Evolutionary conservation across 139 green algal genomes (phyloP), one percentile per base, ranked within the genome.

Genomic region (Chlamydomonas applanata): DNA sequence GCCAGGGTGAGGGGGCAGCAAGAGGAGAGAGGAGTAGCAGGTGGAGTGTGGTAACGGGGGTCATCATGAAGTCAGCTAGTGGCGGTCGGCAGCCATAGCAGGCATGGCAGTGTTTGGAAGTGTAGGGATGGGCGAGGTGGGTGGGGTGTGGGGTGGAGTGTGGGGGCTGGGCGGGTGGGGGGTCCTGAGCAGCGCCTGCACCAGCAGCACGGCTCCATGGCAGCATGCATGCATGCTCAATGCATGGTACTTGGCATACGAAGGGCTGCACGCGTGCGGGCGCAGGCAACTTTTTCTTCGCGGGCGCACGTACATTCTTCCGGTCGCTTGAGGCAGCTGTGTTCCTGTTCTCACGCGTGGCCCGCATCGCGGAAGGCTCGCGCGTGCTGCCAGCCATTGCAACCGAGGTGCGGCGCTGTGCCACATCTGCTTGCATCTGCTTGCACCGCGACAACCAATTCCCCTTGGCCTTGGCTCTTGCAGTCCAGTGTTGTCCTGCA

Each of bases 271-370:
- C 29, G 30, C 13, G 30, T 71, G 35, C 35, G 11, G 19, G 7
- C 30, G 45, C 87, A 93, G 93, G 95, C 62, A 99, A 99, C 91
- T 99, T 99, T 75, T 99, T 99, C 87, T 99, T 99, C 83, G 95
- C 96, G 30, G 96, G 96, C 20, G 93, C 96, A 3, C 90, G 96
- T 66, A 93, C 88, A 9, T 99, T 98, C 83, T 98, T 99, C 87
- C 83, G 90, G 20, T 98, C 94, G 2, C 80, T 99, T 74, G 96
- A 99, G 69, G 94, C 94, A 1, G 96, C 96, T 40, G 96, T 99
- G 59, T 99, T 99, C 84, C 84, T 98, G 32, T 99, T 98, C 74
- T 90, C 79, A 3, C 80, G 90, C 1, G 93, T 98, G 32, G 75
- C 79, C 0, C 75, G 83, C 60, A 85, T 89, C 57, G 84, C 82